Evolutionary conservation across 1,139 yeast genomes (phyloP).

Genomic region (Saccharomyces pastorianus): DNA sequence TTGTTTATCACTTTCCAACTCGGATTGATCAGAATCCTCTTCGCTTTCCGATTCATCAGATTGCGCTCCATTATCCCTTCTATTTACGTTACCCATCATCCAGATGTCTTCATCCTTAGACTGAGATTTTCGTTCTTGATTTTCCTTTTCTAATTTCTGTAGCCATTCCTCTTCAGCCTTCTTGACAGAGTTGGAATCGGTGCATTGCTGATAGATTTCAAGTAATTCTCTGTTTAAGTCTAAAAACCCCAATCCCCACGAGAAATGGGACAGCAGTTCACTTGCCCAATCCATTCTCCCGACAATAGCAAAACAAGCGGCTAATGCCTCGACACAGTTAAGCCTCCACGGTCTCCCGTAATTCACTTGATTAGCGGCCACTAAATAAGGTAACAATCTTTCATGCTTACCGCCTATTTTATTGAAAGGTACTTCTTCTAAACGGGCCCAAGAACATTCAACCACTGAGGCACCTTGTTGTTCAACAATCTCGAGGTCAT

Average conservation of each 20-base stretch:
- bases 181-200: slow-evolving; percentile 68
- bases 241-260: slow-evolving; percentile 88
- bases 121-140: slow-evolving; percentile 51
- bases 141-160: slow-evolving; percentile 58
- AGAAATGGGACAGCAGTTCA: slow-evolving; percentile 63
- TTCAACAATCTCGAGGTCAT: slow-evolving; percentile 72
- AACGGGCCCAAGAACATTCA: slow-evolving; percentile 96
- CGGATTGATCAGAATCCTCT: slow-evolving; percentile 22
- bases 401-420: slow-evolving; percentile 83
- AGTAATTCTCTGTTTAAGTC: slow-evolving; percentile 74
- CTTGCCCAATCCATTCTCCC: slow-evolving; percentile 90
- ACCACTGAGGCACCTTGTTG: slow-evolving; percentile 88
- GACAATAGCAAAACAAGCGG: slow-evolving; percentile 93
- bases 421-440: slow-evolving; percentile 43
- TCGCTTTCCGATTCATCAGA: slow-evolving; percentile 26
- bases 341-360: slow-evolving; percentile 95
- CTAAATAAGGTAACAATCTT: slow-evolving; percentile 78
- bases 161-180: slow-evolving; percentile 74
- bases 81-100: slow-evolving; percentile 72
- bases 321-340: slow-evolving; percentile 94
- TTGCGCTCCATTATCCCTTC: slow-evolving; percentile 23
- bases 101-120: slow-evolving; percentile 53
- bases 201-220: slow-evolving; percentile 65
- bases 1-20: slow-evolving; percentile 21
- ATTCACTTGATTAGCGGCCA: slow-evolving; percentile 95